Conservation (phyloP, 176 grass and related monocot genomes). For the Phoenix roebelenii region DNA sequence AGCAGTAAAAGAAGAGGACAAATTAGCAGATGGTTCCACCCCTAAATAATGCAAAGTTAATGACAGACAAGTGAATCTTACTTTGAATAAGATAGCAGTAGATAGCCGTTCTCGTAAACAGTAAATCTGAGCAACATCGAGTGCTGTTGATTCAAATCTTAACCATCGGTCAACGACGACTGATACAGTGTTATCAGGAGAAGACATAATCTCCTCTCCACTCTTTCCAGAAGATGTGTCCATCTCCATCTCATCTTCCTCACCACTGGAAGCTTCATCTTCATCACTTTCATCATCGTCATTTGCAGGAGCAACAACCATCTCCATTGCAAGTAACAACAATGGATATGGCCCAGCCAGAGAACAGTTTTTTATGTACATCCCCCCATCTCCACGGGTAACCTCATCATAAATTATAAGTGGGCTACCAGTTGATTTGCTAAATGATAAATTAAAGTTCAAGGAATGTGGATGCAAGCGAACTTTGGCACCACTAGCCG, state of each 20-base stretch:
- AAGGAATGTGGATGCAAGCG: constrained; percentile 77
- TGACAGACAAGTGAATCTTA: constrained; percentile 20
- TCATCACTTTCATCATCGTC: constrained; percentile 38
- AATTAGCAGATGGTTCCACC: no score
- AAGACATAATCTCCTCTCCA: constrained; percentile 74
- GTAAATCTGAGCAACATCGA: constrained; percentile 96
- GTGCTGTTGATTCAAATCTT: constrained; percentile 61
- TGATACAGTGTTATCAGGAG: constrained; percentile 64
- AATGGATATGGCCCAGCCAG: constrained; percentile 62
- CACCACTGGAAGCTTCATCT: constrained; percentile 37
- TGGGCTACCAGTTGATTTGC: constrained; percentile 32
- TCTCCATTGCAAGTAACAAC: constrained; percentile 58
- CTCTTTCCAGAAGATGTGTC: constrained; percentile 15
- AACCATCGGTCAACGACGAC: constrained; percentile 86
- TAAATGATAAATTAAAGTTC: constrained; percentile 51
- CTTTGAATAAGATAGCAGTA: constrained; percentile 80
- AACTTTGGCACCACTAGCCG: constrained; percentile 71
- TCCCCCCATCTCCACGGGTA: constrained; percentile 63
- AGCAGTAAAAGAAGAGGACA: no score
- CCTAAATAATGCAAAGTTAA: no score
- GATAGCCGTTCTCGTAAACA: constrained; percentile 74
- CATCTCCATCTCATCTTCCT: constrained; percentile 47
- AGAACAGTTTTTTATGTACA: constrained; percentile 81
- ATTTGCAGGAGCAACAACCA: constrained; percentile 69
- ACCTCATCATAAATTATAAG: constrained; percentile 89